These are phyloP conservation scores for Penicillium cinerascens DNA, from an alignment of 495 filamentous ascomycete species.

Conservation along the genomic window DNA sequence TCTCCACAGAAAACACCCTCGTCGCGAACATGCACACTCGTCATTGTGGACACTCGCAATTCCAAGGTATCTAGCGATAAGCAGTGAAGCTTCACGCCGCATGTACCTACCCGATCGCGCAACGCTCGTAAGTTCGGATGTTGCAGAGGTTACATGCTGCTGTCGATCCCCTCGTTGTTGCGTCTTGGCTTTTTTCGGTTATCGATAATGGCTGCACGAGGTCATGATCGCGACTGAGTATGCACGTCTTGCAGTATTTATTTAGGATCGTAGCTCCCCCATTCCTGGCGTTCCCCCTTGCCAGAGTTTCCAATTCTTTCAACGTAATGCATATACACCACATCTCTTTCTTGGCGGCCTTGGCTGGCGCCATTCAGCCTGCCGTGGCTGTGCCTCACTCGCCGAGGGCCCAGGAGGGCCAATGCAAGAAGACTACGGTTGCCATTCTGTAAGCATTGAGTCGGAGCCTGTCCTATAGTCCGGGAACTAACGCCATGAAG, in stretches of 20 bases:
- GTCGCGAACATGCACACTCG: neutral
- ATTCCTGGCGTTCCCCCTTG: neutral
- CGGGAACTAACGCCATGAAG: constrained; percentile 1
- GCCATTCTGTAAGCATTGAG: constrained; percentile 29
- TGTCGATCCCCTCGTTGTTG: constrained; percentile 12
- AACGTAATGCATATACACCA: constrained; percentile 15
- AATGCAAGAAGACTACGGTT: constrained; percentile 39
- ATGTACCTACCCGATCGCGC: constrained; percentile 14
- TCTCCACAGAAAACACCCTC: neutral
- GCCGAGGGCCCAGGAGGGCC: constrained; percentile 11
- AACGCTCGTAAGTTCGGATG: neutral
- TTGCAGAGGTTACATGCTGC: constrained; percentile 9
- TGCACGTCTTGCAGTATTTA: constrained; percentile 4
- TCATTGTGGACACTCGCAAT: constrained; percentile 5
- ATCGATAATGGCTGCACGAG: neutral
- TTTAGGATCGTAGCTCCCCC: neutral
- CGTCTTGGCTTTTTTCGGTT: neutral
- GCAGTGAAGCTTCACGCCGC: neutral
- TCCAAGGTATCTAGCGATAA: neutral
- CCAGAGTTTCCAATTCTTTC: neutral
- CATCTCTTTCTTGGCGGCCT: constrained; percentile 17
- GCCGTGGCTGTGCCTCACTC: constrained; percentile 19
- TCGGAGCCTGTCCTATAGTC: neutral
- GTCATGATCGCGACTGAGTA: neutral
- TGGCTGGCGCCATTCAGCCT: constrained; percentile 18